A percentile compares a stretch with the other conserved stretches of the same genome.
Conservation (phyloP, 2,329 filamentous ascomycete genomes). For the Fusarium aywerte region DNA sequence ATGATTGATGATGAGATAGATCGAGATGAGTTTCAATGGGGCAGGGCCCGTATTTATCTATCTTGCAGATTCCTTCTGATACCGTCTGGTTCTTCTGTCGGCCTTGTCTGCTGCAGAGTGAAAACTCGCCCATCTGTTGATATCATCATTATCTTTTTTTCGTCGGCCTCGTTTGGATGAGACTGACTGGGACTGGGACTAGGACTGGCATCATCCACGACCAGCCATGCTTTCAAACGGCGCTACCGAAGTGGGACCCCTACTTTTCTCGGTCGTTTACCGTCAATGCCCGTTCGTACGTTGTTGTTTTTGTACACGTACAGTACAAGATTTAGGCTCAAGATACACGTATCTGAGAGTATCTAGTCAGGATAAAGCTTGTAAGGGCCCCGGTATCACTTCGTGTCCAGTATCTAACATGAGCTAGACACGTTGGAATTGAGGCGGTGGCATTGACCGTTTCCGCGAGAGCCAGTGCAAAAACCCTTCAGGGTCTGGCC, state of each 20-base stretch:
- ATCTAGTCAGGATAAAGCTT: not conserved
- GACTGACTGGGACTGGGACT: constrained; percentile 2
- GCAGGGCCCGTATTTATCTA: constrained; percentile 40
- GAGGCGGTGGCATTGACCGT: constrained; percentile 26
- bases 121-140: constrained; percentile 39
- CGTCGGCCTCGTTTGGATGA: constrained; percentile 8
- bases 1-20: constrained; percentile 11
- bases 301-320: not conserved
- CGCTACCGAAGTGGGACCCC: constrained; percentile 36
- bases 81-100: constrained; percentile 1
- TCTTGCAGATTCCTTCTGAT: not conserved
- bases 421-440: constrained; percentile 24
- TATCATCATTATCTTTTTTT: constrained; percentile 29
- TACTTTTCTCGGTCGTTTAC: constrained; percentile 28
- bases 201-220: not conserved
- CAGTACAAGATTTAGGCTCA: not conserved
- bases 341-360: too few species aligned
- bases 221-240: constrained; percentile 24
- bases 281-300: constrained; percentile 25
- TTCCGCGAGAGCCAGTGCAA: constrained; percentile 32
- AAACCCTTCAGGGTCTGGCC: constrained; percentile 5
- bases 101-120: not conserved
- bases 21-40: constrained; percentile 34
- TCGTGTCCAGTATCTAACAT: constrained; percentile 30
- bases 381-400: not conserved